Base-by-base conservation (phyloP, 2,329 filamentous ascomycete species). In the Chrysoporthe austroafricana region DNA sequence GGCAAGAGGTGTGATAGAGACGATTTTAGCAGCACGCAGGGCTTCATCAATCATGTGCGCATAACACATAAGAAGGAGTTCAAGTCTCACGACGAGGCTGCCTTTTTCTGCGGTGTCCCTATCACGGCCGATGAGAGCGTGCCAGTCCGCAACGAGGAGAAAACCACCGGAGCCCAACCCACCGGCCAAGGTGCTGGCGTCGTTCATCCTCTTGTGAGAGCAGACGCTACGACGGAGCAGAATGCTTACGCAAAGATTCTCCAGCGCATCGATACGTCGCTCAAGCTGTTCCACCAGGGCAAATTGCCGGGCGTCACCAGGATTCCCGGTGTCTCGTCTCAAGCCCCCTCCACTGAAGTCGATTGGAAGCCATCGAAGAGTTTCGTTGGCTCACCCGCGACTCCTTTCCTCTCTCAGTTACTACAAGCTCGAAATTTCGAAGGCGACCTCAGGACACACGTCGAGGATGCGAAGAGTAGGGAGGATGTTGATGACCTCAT, bases 31-130 rank as follows among this genome's bases (percentile, higher is more conserved):
- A 98, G 94, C 81, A 96, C 94, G 0, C 96, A 98, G 79, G 96
- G 96, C n/a, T 98, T 98, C 80, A 96, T 99, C 81, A 99, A 99
- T 76, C 96, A 99, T 77, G 98, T 95, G 77, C 93, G 96, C 67
- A 98, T 99, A 74, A 94, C 94, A 36, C 96, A 99, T 80, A 92
- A 91, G 76, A 87, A 93, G 68, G 94, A 96, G 71, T 98, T 94
- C 83, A 95, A 97, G 80, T 97, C 93, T 73, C 96, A 99, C 75
- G 95, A 98, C 78, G 93, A 94, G 75, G 96, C 96, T 70, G 96
- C 95, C 44, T 86, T 94, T 66, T 91, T 92, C 69, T 96, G 93
- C 73, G 96, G 96, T 63, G 90, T 94, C 72, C 88, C 91, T 14
- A 88, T 97, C 68, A 92, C 97, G 73, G 83, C 87, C 70, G 86